Conservation (phyloP, 768 basidiomycete genomes). For the Daedaleopsis nitida region DNA sequence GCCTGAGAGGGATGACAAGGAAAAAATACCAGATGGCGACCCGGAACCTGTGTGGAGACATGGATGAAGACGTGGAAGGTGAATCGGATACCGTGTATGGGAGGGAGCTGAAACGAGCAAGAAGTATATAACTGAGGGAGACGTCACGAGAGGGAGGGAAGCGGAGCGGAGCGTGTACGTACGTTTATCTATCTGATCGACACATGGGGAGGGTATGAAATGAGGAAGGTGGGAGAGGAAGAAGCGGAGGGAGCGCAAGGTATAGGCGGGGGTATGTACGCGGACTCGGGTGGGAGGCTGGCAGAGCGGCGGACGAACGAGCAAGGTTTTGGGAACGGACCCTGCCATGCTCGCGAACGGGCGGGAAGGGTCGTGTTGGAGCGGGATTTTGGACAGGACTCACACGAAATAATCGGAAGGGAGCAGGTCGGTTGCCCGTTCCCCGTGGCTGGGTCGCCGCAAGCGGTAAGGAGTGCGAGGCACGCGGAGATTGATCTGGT, state of each 20-base stretch:
- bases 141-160: not conserved
- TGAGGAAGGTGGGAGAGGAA: not conserved
- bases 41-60: conserved; percentile 38
- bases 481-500: conserved; percentile 25
- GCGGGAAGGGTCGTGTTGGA: conserved; percentile 4
- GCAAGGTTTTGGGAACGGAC: not conserved
- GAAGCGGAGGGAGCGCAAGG: not conserved
- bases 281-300: not conserved
- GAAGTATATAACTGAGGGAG: not conserved
- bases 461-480: conserved; percentile 31
- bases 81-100: conserved; percentile 8
- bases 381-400: not conserved
- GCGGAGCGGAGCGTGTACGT: not conserved
- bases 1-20: not conserved
- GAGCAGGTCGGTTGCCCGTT: conserved; percentile 2
- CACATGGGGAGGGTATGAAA: not conserved
- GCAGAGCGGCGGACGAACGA: not conserved
- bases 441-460: not conserved
- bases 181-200: not conserved
- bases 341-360: conserved; percentile 9
- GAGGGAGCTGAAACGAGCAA: not conserved
- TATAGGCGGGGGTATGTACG: too few species aligned
- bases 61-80: not conserved
- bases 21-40: conserved; percentile 54
- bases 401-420: conserved; percentile 16